Base-by-base conservation (phyloP, 805 yeast species). In the Starmerella bombicola region DNA sequence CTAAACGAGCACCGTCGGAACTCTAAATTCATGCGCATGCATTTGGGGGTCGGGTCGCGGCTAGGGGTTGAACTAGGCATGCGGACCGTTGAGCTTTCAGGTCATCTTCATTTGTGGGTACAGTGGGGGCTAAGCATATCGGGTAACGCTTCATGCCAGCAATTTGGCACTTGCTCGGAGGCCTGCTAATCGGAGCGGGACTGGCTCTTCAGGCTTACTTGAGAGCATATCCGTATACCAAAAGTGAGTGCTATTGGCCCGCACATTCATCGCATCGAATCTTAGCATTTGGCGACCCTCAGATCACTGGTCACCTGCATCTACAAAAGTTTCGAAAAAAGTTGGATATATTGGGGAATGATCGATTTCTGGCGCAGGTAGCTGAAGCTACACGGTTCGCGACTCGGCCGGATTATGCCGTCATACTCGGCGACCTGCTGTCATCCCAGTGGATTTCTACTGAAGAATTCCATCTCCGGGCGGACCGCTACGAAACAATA, bases 401-500 rank as follows among this genome's bases (percentile, higher is more conserved):
- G 46, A 61, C 83, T 43, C 47, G 66, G 1, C 98, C 98, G 1
- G 69, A 78, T 18, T 84, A 78, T 59, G 88, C 82, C 15, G 81
- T 82, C 0, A 93, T 86, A 0, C 70, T 91, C 74, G 98, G 98
- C 3, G 98, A 91, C 59, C 67, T 84, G 50, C 76, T 91, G 46
- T 81, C 94, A 10, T 79, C 91, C 6, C 98, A 91, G 64, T 91
- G 98, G 97, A 84, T 91, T 48, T 68, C 70, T 29, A 95, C 85
- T 60, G 70, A 76, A 13, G 97, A 88, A 59, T 91, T 83, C 59
- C 78, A 69, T 57, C 75, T 76, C 56, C 69, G 98, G 46, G 82
- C 93, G 0, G 68, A 66, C 44, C 65, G 97, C 46, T 85, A 49
- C 49, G 23, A 40, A 25, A 34, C 35, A 2, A 63, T 65, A 15